These are phyloP conservation scores for Carex pumila DNA, from an alignment of 176 grass and related monocot genomes.

Conservation along the genomic window DNA sequence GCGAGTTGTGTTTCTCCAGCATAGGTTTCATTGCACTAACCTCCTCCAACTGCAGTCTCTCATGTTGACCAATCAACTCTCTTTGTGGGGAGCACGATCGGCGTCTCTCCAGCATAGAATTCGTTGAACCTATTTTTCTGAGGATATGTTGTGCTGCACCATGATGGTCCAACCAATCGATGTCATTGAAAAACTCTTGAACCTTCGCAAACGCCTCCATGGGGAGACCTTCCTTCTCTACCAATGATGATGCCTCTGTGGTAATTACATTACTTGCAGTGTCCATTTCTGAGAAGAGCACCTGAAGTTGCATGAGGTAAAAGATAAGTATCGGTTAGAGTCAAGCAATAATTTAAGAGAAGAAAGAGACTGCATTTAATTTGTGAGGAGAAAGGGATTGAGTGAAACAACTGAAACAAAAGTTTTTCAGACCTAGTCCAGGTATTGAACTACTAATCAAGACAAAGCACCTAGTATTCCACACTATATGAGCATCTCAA, in stretches of 20 bases:
- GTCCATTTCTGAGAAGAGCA: constrained; percentile 93
- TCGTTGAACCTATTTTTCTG: constrained; percentile 54
- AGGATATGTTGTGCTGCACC: constrained; percentile 54
- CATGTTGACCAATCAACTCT: neutral
- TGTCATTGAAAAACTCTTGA: constrained; percentile 87
- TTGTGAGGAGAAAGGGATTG: neutral
- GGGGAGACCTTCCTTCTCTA: constrained; percentile 87
- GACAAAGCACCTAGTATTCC: neutral
- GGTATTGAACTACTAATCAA: constrained; percentile 1
- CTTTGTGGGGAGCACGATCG: neutral
- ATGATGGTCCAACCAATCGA: constrained; percentile 79
- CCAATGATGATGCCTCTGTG: constrained; percentile 43
- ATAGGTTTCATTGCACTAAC: neutral
- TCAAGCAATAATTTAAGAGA: neutral
- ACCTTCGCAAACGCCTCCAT: constrained; percentile 93
- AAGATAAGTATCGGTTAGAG: constrained; percentile 23
- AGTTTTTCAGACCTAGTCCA: neutral
- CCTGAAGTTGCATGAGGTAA: constrained; percentile 33
- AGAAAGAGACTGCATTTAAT: constrained; percentile 14
- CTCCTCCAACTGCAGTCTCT: neutral
- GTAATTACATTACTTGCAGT: constrained; percentile 39
- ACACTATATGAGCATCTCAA: neutral
- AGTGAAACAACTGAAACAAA: neutral
- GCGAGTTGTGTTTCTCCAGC: neutral
- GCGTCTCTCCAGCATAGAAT: constrained; percentile 45